Conservation (phyloP, 345 rosid genomes). For the Syzygium aromaticum region DNA sequence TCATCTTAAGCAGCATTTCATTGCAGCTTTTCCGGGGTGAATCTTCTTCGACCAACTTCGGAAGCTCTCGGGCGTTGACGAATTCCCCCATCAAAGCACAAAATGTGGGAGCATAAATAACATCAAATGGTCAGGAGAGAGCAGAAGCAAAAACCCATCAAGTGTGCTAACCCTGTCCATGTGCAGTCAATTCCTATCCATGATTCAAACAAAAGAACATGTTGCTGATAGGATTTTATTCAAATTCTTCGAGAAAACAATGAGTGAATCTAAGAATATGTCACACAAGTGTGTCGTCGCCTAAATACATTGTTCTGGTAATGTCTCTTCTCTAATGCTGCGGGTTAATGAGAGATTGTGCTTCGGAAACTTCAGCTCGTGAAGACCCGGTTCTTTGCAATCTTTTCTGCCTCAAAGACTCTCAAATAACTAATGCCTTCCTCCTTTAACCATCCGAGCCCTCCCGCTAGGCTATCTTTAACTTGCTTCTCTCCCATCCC, state of each 20-base stretch:
- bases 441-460: slow-evolving; percentile 44
- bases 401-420: slow-evolving; percentile 51
- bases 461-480: slow-evolving; percentile 22
- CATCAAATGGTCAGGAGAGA: neutral
- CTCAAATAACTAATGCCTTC: slow-evolving; percentile 53
- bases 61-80: neutral
- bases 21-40: neutral
- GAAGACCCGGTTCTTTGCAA: slow-evolving; percentile 44
- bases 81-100: neutral
- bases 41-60: neutral
- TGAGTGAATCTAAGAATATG: neutral
- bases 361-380: slow-evolving; percentile 5
- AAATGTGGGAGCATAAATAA: neutral
- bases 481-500: slow-evolving; percentile 56
- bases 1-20: neutral
- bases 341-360: neutral
- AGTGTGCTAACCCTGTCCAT: neutral
- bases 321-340: neutral
- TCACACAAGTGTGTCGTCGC: neutral
- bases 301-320: neutral
- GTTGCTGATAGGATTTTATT: neutral
- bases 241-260: neutral
- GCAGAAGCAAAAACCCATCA: neutral
- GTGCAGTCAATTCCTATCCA: neutral
- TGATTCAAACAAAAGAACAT: neutral